phyloP scores from a whole-genome alignment of 2,329 filamentous ascomycete genomes.

The Paradendryphiella salina region DNA sequence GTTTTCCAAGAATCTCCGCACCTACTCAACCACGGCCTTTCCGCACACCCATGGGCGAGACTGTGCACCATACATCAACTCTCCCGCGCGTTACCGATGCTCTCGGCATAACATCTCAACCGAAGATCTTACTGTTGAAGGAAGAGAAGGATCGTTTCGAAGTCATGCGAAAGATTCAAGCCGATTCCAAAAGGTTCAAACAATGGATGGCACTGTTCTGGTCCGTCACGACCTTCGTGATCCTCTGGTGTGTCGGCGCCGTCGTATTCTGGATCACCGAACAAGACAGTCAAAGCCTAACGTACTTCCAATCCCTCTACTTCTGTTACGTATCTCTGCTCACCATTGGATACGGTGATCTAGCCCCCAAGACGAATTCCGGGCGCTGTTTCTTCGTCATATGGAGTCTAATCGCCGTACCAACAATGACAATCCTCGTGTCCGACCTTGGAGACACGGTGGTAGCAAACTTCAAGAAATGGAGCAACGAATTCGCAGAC shows the following conservation, averaged over 20 bases:
- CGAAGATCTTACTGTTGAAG: constrained; percentile 60
- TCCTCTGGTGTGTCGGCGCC: constrained; percentile 81
- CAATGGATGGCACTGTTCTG: constrained; percentile 74
- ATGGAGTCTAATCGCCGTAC: constrained; percentile 83
- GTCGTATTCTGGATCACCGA: constrained; percentile 71
- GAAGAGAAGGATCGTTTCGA: constrained; percentile 69
- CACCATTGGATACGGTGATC: constrained; percentile 86
- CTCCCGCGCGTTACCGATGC: constrained; percentile 15
- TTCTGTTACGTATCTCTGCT: constrained; percentile 82
- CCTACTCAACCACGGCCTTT: constrained; percentile 29
- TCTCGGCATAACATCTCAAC: constrained; percentile 32
- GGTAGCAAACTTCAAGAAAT: constrained; percentile 66
- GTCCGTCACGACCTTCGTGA: constrained; percentile 68
- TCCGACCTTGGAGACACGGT: constrained; percentile 72
- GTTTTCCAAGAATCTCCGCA: constrained; percentile 29
- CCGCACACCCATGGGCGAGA: constrained; percentile 28
- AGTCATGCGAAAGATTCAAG: constrained; percentile 80
- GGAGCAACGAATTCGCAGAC: constrained; percentile 63
- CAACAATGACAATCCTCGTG: constrained; percentile 79
- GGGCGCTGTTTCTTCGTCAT: constrained; percentile 90
- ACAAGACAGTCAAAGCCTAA: constrained; percentile 58
- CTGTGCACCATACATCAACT: constrained; percentile 4
- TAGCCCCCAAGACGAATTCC: constrained; percentile 73
- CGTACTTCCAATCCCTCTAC: constrained; percentile 81
- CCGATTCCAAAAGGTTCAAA: constrained; percentile 64